phyloP scores from a whole-genome alignment of 768 basidiomycete genomes.

The Tylopilus sp. region DNA sequence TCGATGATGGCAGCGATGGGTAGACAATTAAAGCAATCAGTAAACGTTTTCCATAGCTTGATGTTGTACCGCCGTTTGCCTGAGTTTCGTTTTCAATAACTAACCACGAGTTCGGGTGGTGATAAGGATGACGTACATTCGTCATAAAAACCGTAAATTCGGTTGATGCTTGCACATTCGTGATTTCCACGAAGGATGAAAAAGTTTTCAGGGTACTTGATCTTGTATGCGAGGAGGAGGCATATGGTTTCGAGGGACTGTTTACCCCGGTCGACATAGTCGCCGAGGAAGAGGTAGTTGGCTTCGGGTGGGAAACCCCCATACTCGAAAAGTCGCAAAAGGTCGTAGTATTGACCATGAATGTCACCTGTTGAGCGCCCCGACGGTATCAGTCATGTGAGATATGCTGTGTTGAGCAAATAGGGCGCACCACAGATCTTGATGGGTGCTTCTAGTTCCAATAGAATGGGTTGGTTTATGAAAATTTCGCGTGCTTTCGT shows the following conservation, averaged over 20 bases:
- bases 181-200: constrained; percentile 99
- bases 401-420: constrained; percentile 4
- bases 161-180: constrained; percentile 98
- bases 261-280: constrained; percentile 99
- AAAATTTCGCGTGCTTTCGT: constrained; percentile 99
- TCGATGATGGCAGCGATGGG: constrained; percentile 99
- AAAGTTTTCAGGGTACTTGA: constrained; percentile 99
- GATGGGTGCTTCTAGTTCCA: constrained; percentile 98
- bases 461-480: constrained; percentile 96
- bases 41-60: constrained; percentile 99
- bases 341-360: constrained; percentile 99
- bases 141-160: constrained; percentile 99
- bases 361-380: constrained; percentile 73
- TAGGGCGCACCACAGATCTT: constrained; percentile 91
- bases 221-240: constrained; percentile 98
- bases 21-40: constrained; percentile 99
- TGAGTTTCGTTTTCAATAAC: constrained; percentile 33
- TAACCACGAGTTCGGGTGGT: not conserved
- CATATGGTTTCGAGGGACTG: constrained; percentile 99
- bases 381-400: constrained; percentile 22
- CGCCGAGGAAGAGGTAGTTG: constrained; percentile 99
- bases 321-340: constrained; percentile 96
- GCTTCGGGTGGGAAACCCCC: constrained; percentile 99
- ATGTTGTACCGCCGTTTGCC: constrained; percentile 99
- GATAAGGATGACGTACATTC: constrained; percentile 69